Evolutionary conservation across 257 asterid species (phyloP), one percentile per base, ranked within the genome.

Genomic region (Fraxinus cuspidata): DNA sequence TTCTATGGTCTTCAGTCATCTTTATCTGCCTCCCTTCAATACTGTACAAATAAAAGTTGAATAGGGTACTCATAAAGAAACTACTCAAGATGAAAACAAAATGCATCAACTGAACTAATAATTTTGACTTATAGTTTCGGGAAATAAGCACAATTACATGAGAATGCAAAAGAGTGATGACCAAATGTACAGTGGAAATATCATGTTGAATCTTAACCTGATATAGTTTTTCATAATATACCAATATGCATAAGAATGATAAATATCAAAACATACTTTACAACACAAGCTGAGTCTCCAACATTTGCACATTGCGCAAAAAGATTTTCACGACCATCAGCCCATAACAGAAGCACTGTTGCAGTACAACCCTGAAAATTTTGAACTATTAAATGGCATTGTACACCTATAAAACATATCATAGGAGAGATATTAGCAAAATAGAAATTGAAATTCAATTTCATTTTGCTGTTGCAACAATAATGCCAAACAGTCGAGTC

Each of bases 361-460:
- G 98, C 98, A 64, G 99, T 92, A 87, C 97, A 96, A 66, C 99
- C 99, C 99, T 96, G 96, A 86, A 87, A 90, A 34, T 77, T 58
- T 72, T 68, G 58, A 82, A 60, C 72, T 71, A 29, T 75, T 82
- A 82, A 71, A 74, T 79, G 70, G 31, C 25, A 82, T 49, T 38
- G 67, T 68, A 77, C 74, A 70, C 65, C 66, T 58, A 72, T 64
- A 76, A 6, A 78, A 51, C 34, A 3, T 56, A 78, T 70, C 71
- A 71, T 13, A 77, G 40, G 32, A 19, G 69, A 83, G 47, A 80
- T 53, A 37, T 31, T 73, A 74, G 53, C 53, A 69, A 65, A 71
- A 23, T 7, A 65, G 29, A 60, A 73, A 49, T 25, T 28, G 28
- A 47, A 63, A 9, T 25, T 60, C 19, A n/a, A 13, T 23, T 63